Evolutionary conservation across 2,329 filamentous ascomycete species (phyloP), one percentile per base, ranked within the genome.

Genomic region (Colletotrichum eremochloae): DNA sequence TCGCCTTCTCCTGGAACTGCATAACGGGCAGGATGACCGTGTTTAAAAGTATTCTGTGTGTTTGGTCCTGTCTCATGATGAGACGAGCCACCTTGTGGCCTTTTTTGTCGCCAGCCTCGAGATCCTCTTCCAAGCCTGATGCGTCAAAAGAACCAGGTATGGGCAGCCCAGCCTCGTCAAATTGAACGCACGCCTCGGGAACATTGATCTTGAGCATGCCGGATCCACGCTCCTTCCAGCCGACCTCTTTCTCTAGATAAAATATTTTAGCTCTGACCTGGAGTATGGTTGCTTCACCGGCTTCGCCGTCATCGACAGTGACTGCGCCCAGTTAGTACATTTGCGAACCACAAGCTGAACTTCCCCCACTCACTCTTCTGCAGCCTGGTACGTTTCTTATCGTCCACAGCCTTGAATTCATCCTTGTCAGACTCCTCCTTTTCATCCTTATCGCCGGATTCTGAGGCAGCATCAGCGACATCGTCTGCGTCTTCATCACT

Each of bases 51-150:
- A 98, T 91, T 31, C 94, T 90, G 77, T 95, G 91, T 1, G 94
- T 96, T 72, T 95, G 94, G 78, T 98, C 95, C 76, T 97, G 94
- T 24, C 96, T 92, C 91, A 98, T 95, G 73, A 98, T 89, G 75
- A 98, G 89, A 53, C 96, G 92, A 33, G 92, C 87, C 68, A 89
- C 85, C 75, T 87, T 87, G 63, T 58, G 67, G 40, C 62, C 31
- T 40, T 57, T 69, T 42, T 76, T 77, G 53, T 71, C 75, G 50
- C 76, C 70, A 18, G 63, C 71, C 46, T 75, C 70, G 2, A 75
- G 76, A 50, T 77, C 78, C 29, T 76, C 84, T 63, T 87, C 85
- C 5, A 89, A 78, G 20, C 80, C 80, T 6, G 89, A 90, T 24
- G 85, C 85, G 75, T 91, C 88, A 72, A 91, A 91, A 20, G 85